Percentiles rank a stretch among this genome's conserved stretches.
Evolutionary conservation across 148 eudicot genomes (phyloP).

Genomic region (Limonium bicolor): DNA sequence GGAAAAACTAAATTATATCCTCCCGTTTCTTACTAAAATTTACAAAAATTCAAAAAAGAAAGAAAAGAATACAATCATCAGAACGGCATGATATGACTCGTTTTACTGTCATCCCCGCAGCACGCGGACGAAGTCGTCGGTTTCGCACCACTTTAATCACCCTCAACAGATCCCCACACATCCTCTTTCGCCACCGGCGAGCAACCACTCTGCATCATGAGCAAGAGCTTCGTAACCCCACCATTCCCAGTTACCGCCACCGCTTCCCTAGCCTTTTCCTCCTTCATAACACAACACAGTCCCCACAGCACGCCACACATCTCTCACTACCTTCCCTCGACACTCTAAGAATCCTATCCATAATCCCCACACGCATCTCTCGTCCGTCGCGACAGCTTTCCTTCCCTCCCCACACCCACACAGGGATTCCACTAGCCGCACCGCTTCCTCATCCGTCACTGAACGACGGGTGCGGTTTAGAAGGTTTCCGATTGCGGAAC

Average conservation of each 20-base stretch:
- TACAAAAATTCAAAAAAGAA: too few species aligned
- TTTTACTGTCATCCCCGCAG: slow-evolving; percentile 48
- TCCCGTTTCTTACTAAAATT: too few species aligned
- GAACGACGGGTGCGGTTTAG: slow-evolving; percentile 12
- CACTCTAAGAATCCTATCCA: slow-evolving; percentile 43
- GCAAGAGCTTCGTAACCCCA: slow-evolving; percentile 48
- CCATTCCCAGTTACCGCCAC: slow-evolving; percentile 21
- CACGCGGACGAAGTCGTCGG: slow-evolving; percentile 40
- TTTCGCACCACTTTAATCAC: slow-evolving; percentile 44
- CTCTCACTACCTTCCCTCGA: slow-evolving; percentile 49
- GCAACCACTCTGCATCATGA: slow-evolving; percentile 69
- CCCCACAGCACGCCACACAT: slow-evolving; percentile 59
- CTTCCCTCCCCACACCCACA: slow-evolving; percentile 51
- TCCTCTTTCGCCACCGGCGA: slow-evolving; percentile 29
- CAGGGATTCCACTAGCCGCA: slow-evolving; percentile 27
- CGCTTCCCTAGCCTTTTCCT: slow-evolving; percentile 27
- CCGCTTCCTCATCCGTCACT: slow-evolving; percentile 7
- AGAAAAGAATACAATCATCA: too few species aligned
- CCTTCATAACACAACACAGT: slow-evolving; percentile 42
- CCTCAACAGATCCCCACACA: slow-evolving; percentile 61
- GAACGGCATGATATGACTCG: slow-evolving; percentile 75
- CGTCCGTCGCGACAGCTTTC: slow-evolving; percentile 28
- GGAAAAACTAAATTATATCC: too few species aligned
- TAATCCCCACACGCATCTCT: slow-evolving; percentile 22
- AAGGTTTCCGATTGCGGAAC: slow-evolving; percentile 20